Conservation (phyloP, 169 alveolate species). For the Condylostoma magnum region DNA sequence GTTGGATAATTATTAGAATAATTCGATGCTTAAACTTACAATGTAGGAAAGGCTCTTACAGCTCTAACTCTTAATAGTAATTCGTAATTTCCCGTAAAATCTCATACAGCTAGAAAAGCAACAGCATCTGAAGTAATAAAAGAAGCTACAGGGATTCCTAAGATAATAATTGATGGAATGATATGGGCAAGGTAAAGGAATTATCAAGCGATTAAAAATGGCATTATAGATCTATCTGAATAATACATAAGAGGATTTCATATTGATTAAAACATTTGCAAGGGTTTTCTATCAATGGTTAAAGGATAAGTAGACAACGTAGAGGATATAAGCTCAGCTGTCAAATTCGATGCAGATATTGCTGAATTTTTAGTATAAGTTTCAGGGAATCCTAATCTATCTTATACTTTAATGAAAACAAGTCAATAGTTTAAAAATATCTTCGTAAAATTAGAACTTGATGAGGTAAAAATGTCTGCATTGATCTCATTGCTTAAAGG, state of each 20-base stretch:
- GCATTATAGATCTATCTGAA: background rate
- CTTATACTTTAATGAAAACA: background rate
- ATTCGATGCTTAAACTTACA: background rate
- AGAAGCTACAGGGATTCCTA: background rate
- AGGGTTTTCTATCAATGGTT: background rate
- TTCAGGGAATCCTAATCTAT: background rate
- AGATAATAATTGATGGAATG: background rate
- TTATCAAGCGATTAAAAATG: background rate
- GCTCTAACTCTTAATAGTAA: background rate
- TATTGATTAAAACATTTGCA: background rate
- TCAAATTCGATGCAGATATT: constrained; percentile 10
- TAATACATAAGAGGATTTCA: background rate
- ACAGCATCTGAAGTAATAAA: background rate
- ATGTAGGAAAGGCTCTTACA: background rate
- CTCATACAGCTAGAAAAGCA: background rate
- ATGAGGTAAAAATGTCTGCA: background rate
- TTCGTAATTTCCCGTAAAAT: background rate
- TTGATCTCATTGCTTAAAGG: background rate
- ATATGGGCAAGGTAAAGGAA: background rate
- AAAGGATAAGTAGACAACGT: background rate
- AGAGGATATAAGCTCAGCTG: constrained; percentile 5
- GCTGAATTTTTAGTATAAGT: constrained; percentile 1
- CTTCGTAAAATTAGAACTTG: background rate
- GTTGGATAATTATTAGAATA: background rate
- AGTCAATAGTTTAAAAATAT: background rate